These are phyloP conservation scores for Boletus reticulatus DNA, from an alignment of 768 basidiomycete genomes.

Conservation along the genomic window DNA sequence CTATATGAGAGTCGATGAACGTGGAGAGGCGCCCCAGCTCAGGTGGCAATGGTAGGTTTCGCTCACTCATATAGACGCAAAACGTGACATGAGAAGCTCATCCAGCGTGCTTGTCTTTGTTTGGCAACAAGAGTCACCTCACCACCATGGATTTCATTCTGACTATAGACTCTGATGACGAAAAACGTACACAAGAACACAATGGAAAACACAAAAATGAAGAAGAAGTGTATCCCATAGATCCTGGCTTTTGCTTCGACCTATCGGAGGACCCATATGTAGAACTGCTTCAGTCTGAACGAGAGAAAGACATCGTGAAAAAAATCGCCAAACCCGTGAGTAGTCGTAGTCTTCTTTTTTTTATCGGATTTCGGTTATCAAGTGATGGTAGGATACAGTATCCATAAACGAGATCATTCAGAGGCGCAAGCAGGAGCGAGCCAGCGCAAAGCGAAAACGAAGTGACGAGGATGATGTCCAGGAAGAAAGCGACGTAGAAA, in stretches of 20 bases:
- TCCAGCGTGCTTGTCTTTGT: conserved; percentile 17
- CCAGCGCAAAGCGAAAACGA: conserved; percentile 63
- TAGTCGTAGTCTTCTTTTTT: conserved; percentile 21
- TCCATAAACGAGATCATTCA: conserved; percentile 93
- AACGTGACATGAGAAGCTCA: neutral
- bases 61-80: conserved; percentile 17
- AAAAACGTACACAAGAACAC: conserved; percentile 39
- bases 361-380: neutral
- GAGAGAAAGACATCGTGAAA: conserved; percentile 57
- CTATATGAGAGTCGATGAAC: conserved; percentile 53
- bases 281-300: conserved; percentile 47
- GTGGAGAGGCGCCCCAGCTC: conserved; percentile 50
- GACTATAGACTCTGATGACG: conserved; percentile 81
- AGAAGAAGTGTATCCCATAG: conserved; percentile 59
- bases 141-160: conserved; percentile 62
- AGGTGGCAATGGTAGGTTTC: conserved; percentile 28
- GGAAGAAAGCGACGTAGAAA: conserved; percentile 35
- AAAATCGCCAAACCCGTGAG: conserved; percentile 59
- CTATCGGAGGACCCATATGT: conserved; percentile 66
- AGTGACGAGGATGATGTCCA: conserved; percentile 33
- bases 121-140: neutral
- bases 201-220: conserved; percentile 27
- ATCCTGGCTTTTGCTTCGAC: conserved; percentile 86
- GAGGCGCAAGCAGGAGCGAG: conserved; percentile 48
- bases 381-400: conserved; percentile 57